Conservation (phyloP, 179 eudicot species). For the Sideroxylon spinosum region DNA sequence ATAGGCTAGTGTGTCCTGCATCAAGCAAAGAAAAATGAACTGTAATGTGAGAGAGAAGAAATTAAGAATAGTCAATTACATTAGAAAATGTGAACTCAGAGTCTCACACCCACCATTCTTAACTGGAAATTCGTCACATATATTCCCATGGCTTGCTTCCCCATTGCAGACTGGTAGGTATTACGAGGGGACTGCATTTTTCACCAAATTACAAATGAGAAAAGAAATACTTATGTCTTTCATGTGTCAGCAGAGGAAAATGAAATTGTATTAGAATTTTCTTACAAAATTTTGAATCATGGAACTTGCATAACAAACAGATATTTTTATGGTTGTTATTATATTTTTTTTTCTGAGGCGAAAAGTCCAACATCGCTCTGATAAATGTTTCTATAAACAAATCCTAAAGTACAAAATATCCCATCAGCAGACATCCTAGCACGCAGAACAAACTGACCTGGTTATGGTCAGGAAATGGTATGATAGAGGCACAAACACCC, state of each 20-base stretch:
- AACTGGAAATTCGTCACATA: constrained; percentile 91
- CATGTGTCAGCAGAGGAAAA: not conserved
- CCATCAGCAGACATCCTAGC: no score
- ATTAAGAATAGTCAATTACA: no score
- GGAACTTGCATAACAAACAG: no score
- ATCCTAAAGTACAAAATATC: no score
- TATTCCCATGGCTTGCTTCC: constrained; percentile 98
- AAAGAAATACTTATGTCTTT: not conserved
- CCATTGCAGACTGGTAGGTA: constrained; percentile 97
- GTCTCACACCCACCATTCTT: constrained; percentile 61
- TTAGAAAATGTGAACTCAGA: not conserved
- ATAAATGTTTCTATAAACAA: no score
- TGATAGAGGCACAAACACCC: constrained; percentile 96
- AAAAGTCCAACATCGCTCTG: no score
- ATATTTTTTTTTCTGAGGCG: no score
- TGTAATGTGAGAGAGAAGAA: not conserved
- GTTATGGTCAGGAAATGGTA: constrained; percentile 95
- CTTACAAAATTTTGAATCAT: no score
- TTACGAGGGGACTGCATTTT: constrained; percentile 79
- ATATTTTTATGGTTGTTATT: no score
- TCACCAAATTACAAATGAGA: not conserved
- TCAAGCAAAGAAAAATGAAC: not conserved
- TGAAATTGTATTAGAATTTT: no score
- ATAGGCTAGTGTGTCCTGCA: constrained; percentile 87
- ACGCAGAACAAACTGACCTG: constrained; percentile 42